Conservation (phyloP, 116 monocot species). For the Papilionanthe hybrid region DNA sequence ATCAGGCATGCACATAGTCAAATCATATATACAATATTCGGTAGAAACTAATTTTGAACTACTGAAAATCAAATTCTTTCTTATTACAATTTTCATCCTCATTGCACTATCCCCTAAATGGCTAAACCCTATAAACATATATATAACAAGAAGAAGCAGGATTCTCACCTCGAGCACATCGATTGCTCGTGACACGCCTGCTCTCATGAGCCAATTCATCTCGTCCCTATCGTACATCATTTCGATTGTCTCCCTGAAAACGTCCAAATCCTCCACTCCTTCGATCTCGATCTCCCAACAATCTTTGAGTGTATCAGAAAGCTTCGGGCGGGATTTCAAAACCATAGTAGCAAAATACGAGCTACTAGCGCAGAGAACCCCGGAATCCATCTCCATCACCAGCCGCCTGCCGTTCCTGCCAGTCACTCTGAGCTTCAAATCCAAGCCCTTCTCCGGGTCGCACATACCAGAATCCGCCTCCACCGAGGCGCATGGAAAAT, state of each 20-base stretch:
- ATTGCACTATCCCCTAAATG: background rate
- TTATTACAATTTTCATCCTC: background rate
- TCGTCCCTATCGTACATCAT: conserved; percentile 66
- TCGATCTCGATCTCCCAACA: conserved; percentile 47
- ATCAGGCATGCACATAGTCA: too few relatives aligned
- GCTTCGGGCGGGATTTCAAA: conserved; percentile 16
- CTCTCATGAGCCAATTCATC: conserved; percentile 36
- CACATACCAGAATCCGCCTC: background rate
- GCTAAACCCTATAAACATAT: background rate
- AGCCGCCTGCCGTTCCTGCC: conserved; percentile 59
- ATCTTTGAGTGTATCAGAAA: conserved; percentile 9
- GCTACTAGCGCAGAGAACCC: conserved; percentile 59
- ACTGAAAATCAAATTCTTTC: background rate
- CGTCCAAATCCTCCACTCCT: conserved; percentile 57
- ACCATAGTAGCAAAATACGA: conserved; percentile 46
- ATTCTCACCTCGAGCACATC: conserved; percentile 75
- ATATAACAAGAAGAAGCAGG: conserved; percentile 1
- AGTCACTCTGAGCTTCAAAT: conserved; percentile 58
- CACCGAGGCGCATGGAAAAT: conserved; percentile 5
- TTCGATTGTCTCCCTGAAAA: conserved; percentile 70
- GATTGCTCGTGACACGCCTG: conserved; percentile 58
- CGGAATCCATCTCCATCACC: conserved; percentile 64
- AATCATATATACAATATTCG: too few relatives aligned
- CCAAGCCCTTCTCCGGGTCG: conserved; percentile 18
- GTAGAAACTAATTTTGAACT: background rate